Base-by-base conservation (phyloP, 768 basidiomycete genomes). In the Ramaria sp. region DNA sequence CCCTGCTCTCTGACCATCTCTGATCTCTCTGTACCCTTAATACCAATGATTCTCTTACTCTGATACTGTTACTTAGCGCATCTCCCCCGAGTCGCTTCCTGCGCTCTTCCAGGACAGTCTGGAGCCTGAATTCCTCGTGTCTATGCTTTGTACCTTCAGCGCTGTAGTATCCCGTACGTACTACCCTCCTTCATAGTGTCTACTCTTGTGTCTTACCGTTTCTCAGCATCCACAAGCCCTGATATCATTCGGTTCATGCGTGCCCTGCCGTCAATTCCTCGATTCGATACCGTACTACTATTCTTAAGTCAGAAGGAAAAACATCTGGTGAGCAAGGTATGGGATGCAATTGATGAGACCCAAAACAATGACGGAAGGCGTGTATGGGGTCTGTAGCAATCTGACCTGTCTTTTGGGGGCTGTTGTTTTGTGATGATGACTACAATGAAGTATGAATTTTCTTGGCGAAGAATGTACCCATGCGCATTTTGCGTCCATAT, bases 41-140 rank as follows among this genome's bases (percentile, higher is more conserved):
- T 34, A 9, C 32, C 13, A 13, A 34, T 34, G 2, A 13, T 34
- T 34, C 9, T 34, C 13, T 34, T 8, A 13, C 32, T 34, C 13
- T 50, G 27, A 24, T 10, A 32, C n/a, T 49, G 13, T 30, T 8
- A 30, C 8, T 39, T 55, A 88, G 83, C 72, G 69, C 32, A 72
- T 88, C 42, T 68, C 76, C 0, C 78, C 87, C 0, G 45, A 70
- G 7, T 67, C 69, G 16, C 64, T 90, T 25, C 84, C 86, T 0
- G 59, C 71, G 1, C 65, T 91, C 37, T 88, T 85, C 67, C 75
- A 83, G 60, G 78, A 72, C 0, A 85, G 85, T 0, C 71, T 91
- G 30, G 88, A 90, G 42, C 77, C 88, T 0, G 61, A 72, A 1
- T 61, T 85, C 25, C 74, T 91, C 16, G 70, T 71, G 2, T 77